Conservation (phyloP, 331 rosid species). For the Telfairia occidentalis region DNA sequence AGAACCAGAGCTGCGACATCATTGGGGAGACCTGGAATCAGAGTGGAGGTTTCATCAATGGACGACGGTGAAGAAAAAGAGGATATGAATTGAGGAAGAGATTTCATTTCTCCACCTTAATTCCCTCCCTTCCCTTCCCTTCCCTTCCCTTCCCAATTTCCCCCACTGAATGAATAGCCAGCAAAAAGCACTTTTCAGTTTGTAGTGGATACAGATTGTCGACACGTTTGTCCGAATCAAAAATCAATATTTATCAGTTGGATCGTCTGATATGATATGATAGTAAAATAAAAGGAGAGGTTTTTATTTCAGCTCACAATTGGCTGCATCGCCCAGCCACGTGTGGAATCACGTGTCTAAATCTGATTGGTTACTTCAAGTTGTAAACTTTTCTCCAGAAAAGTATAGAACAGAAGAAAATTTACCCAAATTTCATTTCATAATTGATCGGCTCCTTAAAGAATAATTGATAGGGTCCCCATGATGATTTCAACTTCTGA, state of each 20-base stretch:
- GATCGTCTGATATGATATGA: no score
- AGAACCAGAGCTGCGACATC: conserved; percentile 50
- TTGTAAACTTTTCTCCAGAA: not conserved
- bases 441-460: not conserved
- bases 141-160: not conserved
- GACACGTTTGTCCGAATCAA: conserved; percentile 1
- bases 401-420: no score
- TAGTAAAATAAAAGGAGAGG: no score
- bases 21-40: conserved; percentile 70
- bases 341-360: not conserved
- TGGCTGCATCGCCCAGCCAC: not conserved
- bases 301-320: not conserved
- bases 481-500: not conserved
- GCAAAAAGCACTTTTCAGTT: not conserved
- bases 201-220: not conserved
- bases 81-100: conserved; percentile 3
- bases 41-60: conserved; percentile 14
- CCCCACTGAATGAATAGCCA: not conserved
- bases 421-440: not conserved
- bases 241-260: not conserved
- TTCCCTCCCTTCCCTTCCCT: not conserved
- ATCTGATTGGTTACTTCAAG: not conserved
- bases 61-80: not conserved
- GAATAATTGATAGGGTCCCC: no score
- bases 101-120: not conserved